A percentile compares a stretch with the other conserved stretches of the same genome.
These are phyloP conservation scores for Obba rivulosa DNA, from an alignment of 768 basidiomycete species.

Conservation along the genomic window DNA sequence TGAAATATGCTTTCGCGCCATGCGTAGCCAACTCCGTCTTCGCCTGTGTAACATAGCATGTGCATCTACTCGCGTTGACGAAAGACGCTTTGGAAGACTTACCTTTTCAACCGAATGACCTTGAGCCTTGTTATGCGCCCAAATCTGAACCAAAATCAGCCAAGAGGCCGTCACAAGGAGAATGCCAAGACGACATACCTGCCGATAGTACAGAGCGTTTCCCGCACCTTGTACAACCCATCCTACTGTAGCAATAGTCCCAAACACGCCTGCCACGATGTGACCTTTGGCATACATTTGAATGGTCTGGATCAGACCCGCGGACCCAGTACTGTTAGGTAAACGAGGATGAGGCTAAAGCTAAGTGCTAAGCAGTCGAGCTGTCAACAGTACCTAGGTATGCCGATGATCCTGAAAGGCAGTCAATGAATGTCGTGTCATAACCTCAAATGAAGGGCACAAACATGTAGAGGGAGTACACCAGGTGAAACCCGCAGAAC, in stretches of 20 bases:
- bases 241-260: constrained; percentile 74
- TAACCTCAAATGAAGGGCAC: constrained; percentile 14
- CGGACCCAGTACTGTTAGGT: constrained; percentile 74
- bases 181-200: constrained; percentile 38
- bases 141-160: constrained; percentile 45
- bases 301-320: constrained; percentile 92
- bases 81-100: neutral
- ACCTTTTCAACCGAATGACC: constrained; percentile 90
- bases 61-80: neutral
- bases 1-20: constrained; percentile 86
- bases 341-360: neutral
- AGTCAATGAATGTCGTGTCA: constrained; percentile 10
- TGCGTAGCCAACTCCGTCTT: constrained; percentile 78
- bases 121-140: constrained; percentile 71
- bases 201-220: constrained; percentile 73
- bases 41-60: constrained; percentile 43
- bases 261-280: constrained; percentile 78
- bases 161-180: no score
- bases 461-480: constrained; percentile 90
- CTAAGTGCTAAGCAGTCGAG: neutral
- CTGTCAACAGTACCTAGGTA: constrained; percentile 60
- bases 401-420: constrained; percentile 77
- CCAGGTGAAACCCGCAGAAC: constrained; percentile 92
- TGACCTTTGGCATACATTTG: constrained; percentile 65
- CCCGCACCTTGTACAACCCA: constrained; percentile 86